Base-by-base conservation (phyloP, 257 asterid species). In the Salvia splendens region DNA sequence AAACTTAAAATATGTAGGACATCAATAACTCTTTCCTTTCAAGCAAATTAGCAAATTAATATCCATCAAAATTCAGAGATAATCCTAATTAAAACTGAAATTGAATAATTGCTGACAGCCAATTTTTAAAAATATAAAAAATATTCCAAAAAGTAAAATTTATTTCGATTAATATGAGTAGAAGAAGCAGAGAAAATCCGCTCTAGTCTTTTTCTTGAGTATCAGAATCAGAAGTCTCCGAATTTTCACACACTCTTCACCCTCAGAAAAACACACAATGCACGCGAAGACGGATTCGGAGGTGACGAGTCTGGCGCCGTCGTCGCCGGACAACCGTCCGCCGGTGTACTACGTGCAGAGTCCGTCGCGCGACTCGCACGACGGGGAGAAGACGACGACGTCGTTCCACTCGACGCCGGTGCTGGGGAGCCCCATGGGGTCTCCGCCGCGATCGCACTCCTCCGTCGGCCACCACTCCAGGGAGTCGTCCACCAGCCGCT, bases 251-350 rank as follows among this genome's bases (percentile, higher is more conserved):
- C 49, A 51, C 36, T 10, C 7, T 45, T 24, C 43, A 12, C 53
- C 47, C 66, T 43, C 71, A 49, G 16, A 65, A 35, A 12, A 8
- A 59, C 38, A 42, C 51, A 15, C 14, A 64, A 91, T 89, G 98
- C 98, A 92, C 73, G 83, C 96, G 0, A 92, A 92, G 76, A 89
- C 96, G 8, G 98, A 92, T 70, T 92, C 98, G 5, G 98, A 92
- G 56, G 97, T 75, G 3, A 83, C 97, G 14, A 92, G 98, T 71
- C 35, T 87, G 14, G 98, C 97, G 1, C 95, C 91, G 17, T 92
- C 98, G 8, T 92, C 97, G 28, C 98, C 98, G 64, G 95, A 89
- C 73, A 80, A 55, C 51, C 77, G 97, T 6, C 89, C 93, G 1
- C 84, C 89, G 16, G 97, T 66, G n/a, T 92, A 89, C 83, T 89